Conservation (phyloP, 139 green algal genomes). For the Gonium pectorale region DNA sequence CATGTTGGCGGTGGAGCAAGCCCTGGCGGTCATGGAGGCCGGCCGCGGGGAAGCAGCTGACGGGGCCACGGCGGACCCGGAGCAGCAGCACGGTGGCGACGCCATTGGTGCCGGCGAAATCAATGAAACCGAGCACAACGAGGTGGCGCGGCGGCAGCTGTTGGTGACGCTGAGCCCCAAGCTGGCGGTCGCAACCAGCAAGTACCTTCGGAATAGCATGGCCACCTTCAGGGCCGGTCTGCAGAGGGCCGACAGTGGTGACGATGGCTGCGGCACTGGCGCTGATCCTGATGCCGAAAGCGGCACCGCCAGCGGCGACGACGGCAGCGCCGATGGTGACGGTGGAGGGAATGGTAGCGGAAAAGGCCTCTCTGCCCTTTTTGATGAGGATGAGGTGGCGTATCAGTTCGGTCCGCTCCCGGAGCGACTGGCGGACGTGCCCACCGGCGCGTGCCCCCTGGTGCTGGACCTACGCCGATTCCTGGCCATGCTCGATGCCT, state of each 20-base stretch:
- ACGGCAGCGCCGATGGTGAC: not conserved
- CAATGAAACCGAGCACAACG: no score
- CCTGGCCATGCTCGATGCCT: slow-evolving; percentile 25
- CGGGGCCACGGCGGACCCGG: not conserved
- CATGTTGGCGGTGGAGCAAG: not conserved
- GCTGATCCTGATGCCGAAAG: not conserved
- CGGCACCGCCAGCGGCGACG: not conserved
- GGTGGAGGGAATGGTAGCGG: no score
- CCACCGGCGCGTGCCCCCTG: not conserved
- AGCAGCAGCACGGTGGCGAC: not conserved
- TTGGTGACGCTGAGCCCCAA: slow-evolving; percentile 37
- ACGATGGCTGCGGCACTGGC: not conserved
- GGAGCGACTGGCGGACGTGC: not conserved
- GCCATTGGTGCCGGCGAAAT: no score
- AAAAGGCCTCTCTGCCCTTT: not conserved
- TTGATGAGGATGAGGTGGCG: not conserved
- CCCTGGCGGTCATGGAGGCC: not conserved
- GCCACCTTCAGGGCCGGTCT: not conserved
- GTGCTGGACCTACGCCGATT: slow-evolving; percentile 21
- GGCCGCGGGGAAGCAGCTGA: not conserved
- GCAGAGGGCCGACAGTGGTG: not conserved
- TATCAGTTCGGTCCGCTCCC: not conserved
- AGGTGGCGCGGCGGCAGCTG: slow-evolving; percentile 11
- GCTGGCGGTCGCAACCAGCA: not conserved
- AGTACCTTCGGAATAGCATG: not conserved